Percentiles rank a stretch among this genome's conserved stretches.
Conservation (phyloP, 371 early-diverging fungal genomes). For the Syncephalastrum sp. region DNA sequence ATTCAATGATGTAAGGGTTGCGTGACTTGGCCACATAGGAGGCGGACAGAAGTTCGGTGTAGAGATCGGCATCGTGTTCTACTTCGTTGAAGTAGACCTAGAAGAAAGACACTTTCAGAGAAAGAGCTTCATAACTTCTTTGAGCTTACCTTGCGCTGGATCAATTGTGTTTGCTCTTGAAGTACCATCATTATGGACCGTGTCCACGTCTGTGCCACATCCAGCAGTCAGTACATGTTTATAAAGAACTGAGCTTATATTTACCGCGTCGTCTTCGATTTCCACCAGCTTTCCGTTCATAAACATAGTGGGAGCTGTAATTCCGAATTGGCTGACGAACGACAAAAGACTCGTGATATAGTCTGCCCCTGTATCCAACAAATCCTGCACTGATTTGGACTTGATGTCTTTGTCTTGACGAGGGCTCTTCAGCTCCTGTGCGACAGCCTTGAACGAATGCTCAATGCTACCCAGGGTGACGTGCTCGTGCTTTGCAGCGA, state of each 20-base stretch:
- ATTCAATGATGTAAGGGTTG: constrained; percentile 63
- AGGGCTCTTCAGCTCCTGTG: too few relatives aligned
- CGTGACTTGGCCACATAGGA: constrained; percentile 59
- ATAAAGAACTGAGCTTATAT: neutral
- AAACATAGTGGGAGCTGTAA: constrained; percentile 57
- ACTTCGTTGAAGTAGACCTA: constrained; percentile 53
- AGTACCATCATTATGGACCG: constrained; percentile 32
- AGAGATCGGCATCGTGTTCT: constrained; percentile 54
- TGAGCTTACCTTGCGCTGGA: constrained; percentile 31
- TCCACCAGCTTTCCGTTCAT: constrained; percentile 78
- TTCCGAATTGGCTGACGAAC: constrained; percentile 39
- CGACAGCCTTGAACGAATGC: too few relatives aligned
- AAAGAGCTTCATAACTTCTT: neutral
- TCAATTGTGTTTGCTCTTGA: constrained; percentile 28
- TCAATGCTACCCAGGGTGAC: constrained; percentile 4
- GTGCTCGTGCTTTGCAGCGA: neutral
- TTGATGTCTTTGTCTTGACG: too few relatives aligned
- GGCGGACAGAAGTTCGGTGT: constrained; percentile 63
- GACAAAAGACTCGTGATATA: constrained; percentile 18
- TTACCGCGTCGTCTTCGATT: constrained; percentile 48
- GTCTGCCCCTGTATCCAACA: too few relatives aligned
- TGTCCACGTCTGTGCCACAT: constrained; percentile 27
- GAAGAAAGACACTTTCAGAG: neutral
- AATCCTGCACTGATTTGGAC: too few relatives aligned
- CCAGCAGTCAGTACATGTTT: neutral